phyloP scores from a whole-genome alignment of 768 basidiomycete genomes.

The Russula griseocarnosa region DNA sequence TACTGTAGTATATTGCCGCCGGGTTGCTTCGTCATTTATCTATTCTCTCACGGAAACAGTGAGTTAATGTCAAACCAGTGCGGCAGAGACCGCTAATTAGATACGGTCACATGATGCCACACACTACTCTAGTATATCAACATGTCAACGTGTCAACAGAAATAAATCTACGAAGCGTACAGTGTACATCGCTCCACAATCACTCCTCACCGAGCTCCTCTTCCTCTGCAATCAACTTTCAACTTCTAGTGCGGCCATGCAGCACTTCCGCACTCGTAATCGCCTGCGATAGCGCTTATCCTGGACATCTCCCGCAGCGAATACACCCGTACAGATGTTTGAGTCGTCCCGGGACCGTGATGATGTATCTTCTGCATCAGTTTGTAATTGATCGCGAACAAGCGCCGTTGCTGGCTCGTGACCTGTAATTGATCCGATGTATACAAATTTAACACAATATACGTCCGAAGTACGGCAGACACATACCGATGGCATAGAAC shows the following conservation, averaged over 20 bases:
- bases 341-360: slow-evolving; percentile 95
- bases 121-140: not conserved
- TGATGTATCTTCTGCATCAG: slow-evolving; percentile 91
- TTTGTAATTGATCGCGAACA: slow-evolving; percentile 82
- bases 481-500: slow-evolving; percentile 84
- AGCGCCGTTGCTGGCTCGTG: slow-evolving; percentile 92
- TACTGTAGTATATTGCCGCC: not conserved
- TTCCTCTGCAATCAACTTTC: slow-evolving; percentile 88
- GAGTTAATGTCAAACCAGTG: not conserved
- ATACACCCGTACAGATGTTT: slow-evolving; percentile 95
- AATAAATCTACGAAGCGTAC: not conserved
- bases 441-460: not conserved
- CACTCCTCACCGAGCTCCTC: slow-evolving; percentile 52
- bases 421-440: slow-evolving; percentile 35
- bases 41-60: not conserved
- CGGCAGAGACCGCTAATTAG: not conserved
- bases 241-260: slow-evolving; percentile 95
- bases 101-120: not conserved
- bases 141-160: slow-evolving; percentile 4
- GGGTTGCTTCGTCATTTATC: not conserved
- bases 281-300: slow-evolving; percentile 96
- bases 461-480: slow-evolving; percentile 1
- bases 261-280: slow-evolving; percentile 86
- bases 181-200: not conserved
- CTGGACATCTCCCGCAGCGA: slow-evolving; percentile 97